These are phyloP conservation scores for Fallopia convolvulus DNA, from an alignment of 148 eudicot genomes.

Conservation along the genomic window DNA sequence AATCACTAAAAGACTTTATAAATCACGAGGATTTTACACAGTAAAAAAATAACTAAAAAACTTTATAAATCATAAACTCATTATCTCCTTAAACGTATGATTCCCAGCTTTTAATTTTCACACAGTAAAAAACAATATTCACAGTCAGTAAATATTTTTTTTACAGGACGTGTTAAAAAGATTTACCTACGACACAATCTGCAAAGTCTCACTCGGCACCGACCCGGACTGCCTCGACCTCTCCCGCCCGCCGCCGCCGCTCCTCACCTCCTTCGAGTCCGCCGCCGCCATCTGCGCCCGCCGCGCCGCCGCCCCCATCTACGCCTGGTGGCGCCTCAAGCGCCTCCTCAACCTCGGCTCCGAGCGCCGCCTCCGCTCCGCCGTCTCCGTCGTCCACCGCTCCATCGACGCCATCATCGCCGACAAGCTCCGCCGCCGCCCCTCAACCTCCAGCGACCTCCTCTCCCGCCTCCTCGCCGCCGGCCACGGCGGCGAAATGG, in stretches of 20 bases:
- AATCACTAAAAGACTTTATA: too few relatives aligned
- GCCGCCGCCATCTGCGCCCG: slow-evolving; percentile 61
- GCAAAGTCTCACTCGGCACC: slow-evolving; percentile 50
- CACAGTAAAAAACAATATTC: too few relatives aligned
- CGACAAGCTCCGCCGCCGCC: slow-evolving; percentile 9
- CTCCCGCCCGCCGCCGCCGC: slow-evolving; percentile 36
- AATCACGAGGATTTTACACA: too few relatives aligned
- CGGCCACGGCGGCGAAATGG: slow-evolving; percentile 32
- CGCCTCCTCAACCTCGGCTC: slow-evolving; percentile 44
- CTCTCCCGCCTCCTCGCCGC: slow-evolving; percentile 44
- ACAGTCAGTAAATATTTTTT: not conserved
- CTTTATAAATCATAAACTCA: too few relatives aligned
- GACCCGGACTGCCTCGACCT: slow-evolving; percentile 61
- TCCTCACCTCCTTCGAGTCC: slow-evolving; percentile 50
- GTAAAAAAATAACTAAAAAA: too few relatives aligned
- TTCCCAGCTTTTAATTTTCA: too few relatives aligned
- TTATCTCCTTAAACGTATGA: too few relatives aligned
- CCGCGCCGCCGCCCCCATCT: slow-evolving; percentile 42
- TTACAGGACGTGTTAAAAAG: slow-evolving; percentile 50
- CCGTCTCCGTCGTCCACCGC: slow-evolving; percentile 28
- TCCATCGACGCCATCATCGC: slow-evolving; percentile 33
- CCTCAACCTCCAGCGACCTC: slow-evolving; percentile 23
- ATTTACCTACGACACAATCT: slow-evolving; percentile 65
- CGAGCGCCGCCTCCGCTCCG: slow-evolving; percentile 37
- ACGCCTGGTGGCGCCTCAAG: slow-evolving; percentile 55